Base-by-base conservation (phyloP, 2,329 filamentous ascomycete genomes). In the Stachybotrys elegans region DNA sequence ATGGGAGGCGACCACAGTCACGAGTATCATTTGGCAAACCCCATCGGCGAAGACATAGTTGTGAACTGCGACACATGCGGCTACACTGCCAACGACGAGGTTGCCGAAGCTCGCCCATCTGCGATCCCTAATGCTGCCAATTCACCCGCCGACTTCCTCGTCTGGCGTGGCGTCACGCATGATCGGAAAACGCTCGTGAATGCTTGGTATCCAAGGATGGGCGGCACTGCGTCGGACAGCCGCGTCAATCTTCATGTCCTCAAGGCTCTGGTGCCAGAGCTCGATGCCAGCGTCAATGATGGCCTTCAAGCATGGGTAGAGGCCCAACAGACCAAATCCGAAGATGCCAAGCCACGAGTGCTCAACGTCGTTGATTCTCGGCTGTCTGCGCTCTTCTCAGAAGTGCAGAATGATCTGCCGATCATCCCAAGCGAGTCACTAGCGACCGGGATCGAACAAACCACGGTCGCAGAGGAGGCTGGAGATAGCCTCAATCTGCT, bases 1-100 rank as follows among this genome's bases (percentile, higher is more conserved):
- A 98, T 98, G 79, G 93, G 93, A 23, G 93, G 93, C 12, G 85
- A 84, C 52, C 68, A 95, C 29, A 97, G 91, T 62, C 93, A 98
- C 61, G 93, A 98, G 58, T 98, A 94, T 60, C 93, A 96, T 60
- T 84, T 95, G 41, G 77, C 85, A 2, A 88, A 84, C 22, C 60
- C 77, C 0, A 83, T 86, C 40, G 93, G 93, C 7, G 93, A 97
- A 61, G 93, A 98, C 57, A 83, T 80, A 2, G 76, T 98, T 29
- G 79, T 94, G 49, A 83, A 73, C 49, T 98, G 93, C 62, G 68
- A 69, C 19, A 68, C 64, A 11, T 98, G 93, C 60, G 73, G 77
- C 25, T 88, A 91, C 58, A 78, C 86, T 1, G 86, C 86, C 46
- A 98, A 97, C 51, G 88, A 95, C 51, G 93, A 98, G 60, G 74